phyloP scores from a whole-genome alignment of 176 grass and related monocot species.

The Musa troglodytarum region DNA sequence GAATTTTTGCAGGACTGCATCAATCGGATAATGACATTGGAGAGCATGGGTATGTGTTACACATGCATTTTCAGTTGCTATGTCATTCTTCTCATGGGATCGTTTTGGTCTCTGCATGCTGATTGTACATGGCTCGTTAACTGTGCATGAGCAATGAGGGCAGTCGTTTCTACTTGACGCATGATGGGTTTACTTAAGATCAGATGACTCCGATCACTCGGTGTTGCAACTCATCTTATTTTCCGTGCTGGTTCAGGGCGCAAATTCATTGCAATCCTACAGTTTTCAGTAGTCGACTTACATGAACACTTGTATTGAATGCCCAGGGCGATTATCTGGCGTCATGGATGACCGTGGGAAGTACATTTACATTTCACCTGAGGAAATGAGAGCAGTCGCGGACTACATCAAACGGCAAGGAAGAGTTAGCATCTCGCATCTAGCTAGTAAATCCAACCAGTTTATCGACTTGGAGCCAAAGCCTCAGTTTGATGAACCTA shows the following conservation, averaged over 20 bases:
- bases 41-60: conserved; percentile 59
- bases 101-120: neutral
- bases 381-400: conserved; percentile 90
- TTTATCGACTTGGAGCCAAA: conserved; percentile 88
- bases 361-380: conserved; percentile 77
- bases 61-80: neutral
- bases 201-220: neutral
- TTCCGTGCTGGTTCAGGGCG: neutral
- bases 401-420: conserved; percentile 84
- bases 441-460: conserved; percentile 75
- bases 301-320: neutral
- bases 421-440: conserved; percentile 79
- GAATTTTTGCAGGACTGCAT: conserved; percentile 61
- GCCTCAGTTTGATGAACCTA: conserved; percentile 28
- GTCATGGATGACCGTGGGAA: conserved; percentile 99
- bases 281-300: neutral
- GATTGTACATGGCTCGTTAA: neutral
- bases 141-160: neutral
- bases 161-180: neutral
- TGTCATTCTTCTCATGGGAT: neutral
- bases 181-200: neutral
- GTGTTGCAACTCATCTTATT: neutral
- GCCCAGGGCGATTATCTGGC: conserved; percentile 77
- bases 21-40: conserved; percentile 67
- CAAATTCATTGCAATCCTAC: neutral